Evolutionary conservation across 495 filamentous ascomycete genomes (phyloP).

Genomic region (Darksidea phi): DNA sequence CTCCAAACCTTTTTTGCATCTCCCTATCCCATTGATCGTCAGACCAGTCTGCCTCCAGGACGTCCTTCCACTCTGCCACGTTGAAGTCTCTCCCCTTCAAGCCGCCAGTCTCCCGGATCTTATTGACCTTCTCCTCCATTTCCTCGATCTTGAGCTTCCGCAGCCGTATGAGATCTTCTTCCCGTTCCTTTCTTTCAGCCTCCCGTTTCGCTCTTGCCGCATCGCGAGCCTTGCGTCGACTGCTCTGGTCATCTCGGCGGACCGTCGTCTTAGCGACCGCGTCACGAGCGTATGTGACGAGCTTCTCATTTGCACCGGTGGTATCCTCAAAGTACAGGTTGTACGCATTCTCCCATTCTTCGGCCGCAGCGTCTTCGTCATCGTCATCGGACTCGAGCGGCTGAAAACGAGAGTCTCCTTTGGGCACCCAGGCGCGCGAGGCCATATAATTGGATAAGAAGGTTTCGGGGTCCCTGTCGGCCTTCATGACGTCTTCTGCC

Average conservation of each 20-base stretch:
- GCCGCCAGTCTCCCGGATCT: slow-evolving; percentile 85
- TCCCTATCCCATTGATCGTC: slow-evolving; percentile 83
- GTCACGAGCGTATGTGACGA: slow-evolving; percentile 85
- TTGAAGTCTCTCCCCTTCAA: slow-evolving; percentile 65
- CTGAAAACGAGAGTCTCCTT: slow-evolving; percentile 56
- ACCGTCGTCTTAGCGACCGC: slow-evolving; percentile 75
- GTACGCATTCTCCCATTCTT: slow-evolving; percentile 88
- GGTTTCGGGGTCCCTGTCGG: slow-evolving; percentile 85
- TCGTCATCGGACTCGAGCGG: slow-evolving; percentile 92
- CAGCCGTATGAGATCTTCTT: slow-evolving; percentile 78
- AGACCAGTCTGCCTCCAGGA: slow-evolving; percentile 84
- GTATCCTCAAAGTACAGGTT: slow-evolving; percentile 97
- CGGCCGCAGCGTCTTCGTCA: slow-evolving; percentile 76
- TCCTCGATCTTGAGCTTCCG: slow-evolving; percentile 86
- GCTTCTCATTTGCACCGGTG: slow-evolving; percentile 72
- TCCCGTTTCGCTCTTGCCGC: slow-evolving; percentile 73
- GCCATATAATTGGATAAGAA: slow-evolving; percentile 88
- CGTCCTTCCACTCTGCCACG: slow-evolving; percentile 72
- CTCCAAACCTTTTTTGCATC: slow-evolving; percentile 82
- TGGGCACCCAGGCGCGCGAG: slow-evolving; percentile 81
- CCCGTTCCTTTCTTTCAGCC: slow-evolving; percentile 69
- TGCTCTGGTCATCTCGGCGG: slow-evolving; percentile 73
- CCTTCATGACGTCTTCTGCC: slow-evolving; percentile 65
- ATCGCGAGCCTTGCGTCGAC: slow-evolving; percentile 73
- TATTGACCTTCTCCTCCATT: slow-evolving; percentile 72